Base-by-base conservation (phyloP, 371 early-diverging fungal species). In the Mortierella sp. region DNA sequence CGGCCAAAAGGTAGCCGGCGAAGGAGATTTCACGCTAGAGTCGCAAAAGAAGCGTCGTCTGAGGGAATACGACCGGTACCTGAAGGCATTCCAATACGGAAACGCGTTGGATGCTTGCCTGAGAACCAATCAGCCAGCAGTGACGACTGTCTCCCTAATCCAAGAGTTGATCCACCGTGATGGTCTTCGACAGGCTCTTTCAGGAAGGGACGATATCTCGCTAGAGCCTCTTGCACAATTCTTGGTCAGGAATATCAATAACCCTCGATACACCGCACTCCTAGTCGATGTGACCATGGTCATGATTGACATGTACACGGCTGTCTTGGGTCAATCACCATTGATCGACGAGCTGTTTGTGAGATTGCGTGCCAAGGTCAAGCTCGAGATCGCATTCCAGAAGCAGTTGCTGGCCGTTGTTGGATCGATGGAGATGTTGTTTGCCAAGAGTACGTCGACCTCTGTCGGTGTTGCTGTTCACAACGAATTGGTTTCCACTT, bases 91-190 rank as follows among this genome's bases (percentile, higher is more conserved):
- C 80, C 88, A 95, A 63, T 96, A 95, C 70, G 84, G 86, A 21
- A 90, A 95, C 55, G 98, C 98, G 9, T 79, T 98, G 41, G 97
- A 98, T 61, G 93, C 90, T 23, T 68, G 69, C 12, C 50, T 84
- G 49, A 79, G 83, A 43, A 79, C 83, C 51, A 87, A 80, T 51
- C 81, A 78, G 56, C 87, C 81, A 23, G 82, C 86, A 8, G 84
- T 84, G 6, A 66, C 88, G n/a, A 87, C 85, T 1, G 87, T 91
- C 30, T 85, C 92, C 46, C 72, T 97, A 63, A 76, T 97, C 50
- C 93, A 95, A 70, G 98, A 98, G 80, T 84, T 98, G 34, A 84
- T 94, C 34, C 92, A 92, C 60, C 90, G 96, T 57, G 93, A 92
- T 57, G 96, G 89, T 17, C 82, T 98, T 12, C 83, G 79, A 47